Evolutionary conservation across 2,329 filamentous ascomycete genomes (phyloP), one percentile per base, ranked within the genome.

Genomic region (Stagonosporopsis cucurbitacearum): DNA sequence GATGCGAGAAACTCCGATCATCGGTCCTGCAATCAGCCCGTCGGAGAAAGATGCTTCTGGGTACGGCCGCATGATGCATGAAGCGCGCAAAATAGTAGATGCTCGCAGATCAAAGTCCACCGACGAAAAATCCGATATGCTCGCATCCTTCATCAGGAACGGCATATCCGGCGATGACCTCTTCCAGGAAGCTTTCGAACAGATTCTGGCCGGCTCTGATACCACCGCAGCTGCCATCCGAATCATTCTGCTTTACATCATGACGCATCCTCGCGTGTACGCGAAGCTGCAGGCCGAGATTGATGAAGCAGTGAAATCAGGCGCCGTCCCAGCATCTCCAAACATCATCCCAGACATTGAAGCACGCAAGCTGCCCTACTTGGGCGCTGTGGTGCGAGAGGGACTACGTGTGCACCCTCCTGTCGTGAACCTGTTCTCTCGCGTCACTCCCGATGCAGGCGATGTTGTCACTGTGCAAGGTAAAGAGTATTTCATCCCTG

Each of bases 161-260:
- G 78, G 77, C 63, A 65, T 82, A 1, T 69, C 72, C 5, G 68
- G 43, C 63, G 77, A 69, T 58, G 73, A 75, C 70, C 54, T 80
- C 72, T 67, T 78, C 70, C 58, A 72, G 45, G 80, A 82, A 58
- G 77, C 74, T 0, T 67, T 67, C 23, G 66, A 79, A 12, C 78
- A 80, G 54, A 80, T 82, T 36, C 74, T 84, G 5, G 84, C 84
- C 4, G 85, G 84, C 4, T 83, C 82, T 0, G 84, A 87, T 57
- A 86, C 83, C 0, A 84, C 83, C 0, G 82, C 85, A 0, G 83
- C 82, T 0, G 79, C 79, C 2, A 78, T 87, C 9, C 80, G 84
- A 2, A 75, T 79, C 33, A 83, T 79, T 1, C 59, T 86, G 50
- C 77, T 86, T 20, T 78, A 83, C 64, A 67, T 86, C 51, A 78